Evolutionary conservation across 192 early-diverging fungal genomes (phyloP).

Genomic region (Linnemannia exigua): DNA sequence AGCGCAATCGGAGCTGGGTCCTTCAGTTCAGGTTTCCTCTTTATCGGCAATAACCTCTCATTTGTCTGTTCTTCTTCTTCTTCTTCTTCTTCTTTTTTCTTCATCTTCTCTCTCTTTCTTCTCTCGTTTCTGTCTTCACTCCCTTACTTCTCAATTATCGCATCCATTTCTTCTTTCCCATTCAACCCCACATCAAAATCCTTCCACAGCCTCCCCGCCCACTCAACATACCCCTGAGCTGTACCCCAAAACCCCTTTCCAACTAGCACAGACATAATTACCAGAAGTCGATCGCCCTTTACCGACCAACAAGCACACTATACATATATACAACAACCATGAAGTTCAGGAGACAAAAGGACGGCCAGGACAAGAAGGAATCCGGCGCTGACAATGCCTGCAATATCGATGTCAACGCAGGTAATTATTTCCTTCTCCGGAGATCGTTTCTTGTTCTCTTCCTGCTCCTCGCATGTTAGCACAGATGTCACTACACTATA

Average conservation of each 20-base stretch:
- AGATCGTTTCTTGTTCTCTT: not conserved
- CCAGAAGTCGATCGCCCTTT: not conserved
- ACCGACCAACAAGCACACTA: not conserved
- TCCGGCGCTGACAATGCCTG: not conserved
- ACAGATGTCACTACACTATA: not conserved
- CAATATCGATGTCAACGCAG: conserved; percentile 11
- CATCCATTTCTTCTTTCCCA: not conserved
- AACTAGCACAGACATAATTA: not conserved
- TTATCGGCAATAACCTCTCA: not conserved
- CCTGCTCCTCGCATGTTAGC: not conserved
- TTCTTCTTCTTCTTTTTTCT: not conserved
- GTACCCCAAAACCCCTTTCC: not conserved
- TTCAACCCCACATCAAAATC: not conserved
- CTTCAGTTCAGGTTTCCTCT: not conserved
- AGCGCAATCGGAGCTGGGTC: not conserved
- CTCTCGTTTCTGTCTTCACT: not conserved
- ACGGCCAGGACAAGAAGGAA: conserved; percentile 32
- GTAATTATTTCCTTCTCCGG: not conserved
- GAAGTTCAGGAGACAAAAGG: conserved; percentile 42
- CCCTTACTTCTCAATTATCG: not conserved
- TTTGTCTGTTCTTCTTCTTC: not conserved
- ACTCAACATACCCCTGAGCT: not conserved
- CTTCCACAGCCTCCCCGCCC: not conserved
- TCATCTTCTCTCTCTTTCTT: not conserved
- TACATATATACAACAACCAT: not conserved